Evolutionary conservation across 2,329 filamentous ascomycete species (phyloP).

Genomic region (Talaromyces sp.): DNA sequence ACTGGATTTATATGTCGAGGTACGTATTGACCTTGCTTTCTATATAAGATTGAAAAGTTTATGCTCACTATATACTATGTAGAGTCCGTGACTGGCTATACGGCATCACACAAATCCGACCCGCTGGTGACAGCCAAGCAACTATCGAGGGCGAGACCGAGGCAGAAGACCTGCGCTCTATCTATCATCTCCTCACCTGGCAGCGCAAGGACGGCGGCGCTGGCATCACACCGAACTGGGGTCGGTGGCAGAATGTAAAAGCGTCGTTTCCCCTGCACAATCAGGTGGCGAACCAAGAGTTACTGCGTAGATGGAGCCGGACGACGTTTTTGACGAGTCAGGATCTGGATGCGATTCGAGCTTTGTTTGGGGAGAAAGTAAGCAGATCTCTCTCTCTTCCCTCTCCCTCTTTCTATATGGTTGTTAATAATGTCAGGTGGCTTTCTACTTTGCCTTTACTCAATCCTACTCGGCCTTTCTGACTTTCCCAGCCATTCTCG

Average conservation of each 20-base stretch:
- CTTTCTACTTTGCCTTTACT: slow-evolving; percentile 93
- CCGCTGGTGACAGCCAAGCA: slow-evolving; percentile 65
- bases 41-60: not conserved
- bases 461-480: slow-evolving; percentile 87
- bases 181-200: slow-evolving; percentile 79
- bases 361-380: slow-evolving; percentile 70
- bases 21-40: slow-evolving; percentile 25
- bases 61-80: not conserved
- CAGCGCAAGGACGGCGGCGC: slow-evolving; percentile 71
- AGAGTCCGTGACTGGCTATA: slow-evolving; percentile 93
- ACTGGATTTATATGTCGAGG: slow-evolving; percentile 79
- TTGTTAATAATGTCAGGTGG: slow-evolving; percentile 51
- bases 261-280: slow-evolving; percentile 83
- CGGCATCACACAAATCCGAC: slow-evolving; percentile 73
- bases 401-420: not conserved
- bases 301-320: slow-evolving; percentile 70
- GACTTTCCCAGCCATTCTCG: slow-evolving; percentile 74
- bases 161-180: slow-evolving; percentile 79
- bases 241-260: slow-evolving; percentile 68
- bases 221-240: slow-evolving; percentile 64
- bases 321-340: slow-evolving; percentile 57
- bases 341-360: slow-evolving; percentile 71
- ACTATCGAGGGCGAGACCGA: slow-evolving; percentile 78
- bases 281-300: slow-evolving; percentile 66
- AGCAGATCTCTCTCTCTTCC: not conserved